Base-by-base conservation (phyloP, 805 yeast species). In the Diddensiella caesifluorescens region DNA sequence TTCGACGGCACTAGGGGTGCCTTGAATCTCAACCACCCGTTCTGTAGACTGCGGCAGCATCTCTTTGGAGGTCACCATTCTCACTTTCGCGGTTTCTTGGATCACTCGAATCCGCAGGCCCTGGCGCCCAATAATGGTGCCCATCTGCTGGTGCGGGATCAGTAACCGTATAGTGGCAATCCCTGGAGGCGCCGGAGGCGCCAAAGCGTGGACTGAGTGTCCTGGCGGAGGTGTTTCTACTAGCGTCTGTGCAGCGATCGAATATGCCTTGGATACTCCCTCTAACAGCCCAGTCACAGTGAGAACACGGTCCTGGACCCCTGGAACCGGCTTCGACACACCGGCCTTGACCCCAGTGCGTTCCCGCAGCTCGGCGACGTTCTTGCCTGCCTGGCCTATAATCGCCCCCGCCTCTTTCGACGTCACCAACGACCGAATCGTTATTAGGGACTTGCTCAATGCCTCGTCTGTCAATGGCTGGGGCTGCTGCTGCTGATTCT, bases 331-430 rank as follows among this genome's bases (percentile, higher is more conserved):
- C 54, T 81, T 82, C 10, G 95, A 81, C 35, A 88, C 86, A 13
- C 94, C 95, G 3, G 95, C 95, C 58, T 82, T 84, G 45, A 88
- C 87, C 42, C 74, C 73, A 22, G 90, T 83, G 45, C 74, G 74
- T 38, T 77, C 86, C 50, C 95, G 72, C 35, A 88, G 76, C 26
- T 74, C 71, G 42, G 88, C 83, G 46, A 88, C 87, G 42, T 81
- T 81, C 38, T 73, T 69, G 35, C 96, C 96, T 50, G 77, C 82
- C 51, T 83, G 83, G 41, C 96, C 96, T 53, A 88, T 88, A 48
- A 88, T 77, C 47, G 87, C 83, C 13, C 95, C 95, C 9, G 95
- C 89, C 61, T 88, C 96, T 57, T 81, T 83, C 42, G 88, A 75
- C 2, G 92, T 79, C 15, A 88, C 83, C 22, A 88, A 70, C 1